Evolutionary conservation across 805 yeast genomes (phyloP).

Genomic region (Myxozyma geophila): DNA sequence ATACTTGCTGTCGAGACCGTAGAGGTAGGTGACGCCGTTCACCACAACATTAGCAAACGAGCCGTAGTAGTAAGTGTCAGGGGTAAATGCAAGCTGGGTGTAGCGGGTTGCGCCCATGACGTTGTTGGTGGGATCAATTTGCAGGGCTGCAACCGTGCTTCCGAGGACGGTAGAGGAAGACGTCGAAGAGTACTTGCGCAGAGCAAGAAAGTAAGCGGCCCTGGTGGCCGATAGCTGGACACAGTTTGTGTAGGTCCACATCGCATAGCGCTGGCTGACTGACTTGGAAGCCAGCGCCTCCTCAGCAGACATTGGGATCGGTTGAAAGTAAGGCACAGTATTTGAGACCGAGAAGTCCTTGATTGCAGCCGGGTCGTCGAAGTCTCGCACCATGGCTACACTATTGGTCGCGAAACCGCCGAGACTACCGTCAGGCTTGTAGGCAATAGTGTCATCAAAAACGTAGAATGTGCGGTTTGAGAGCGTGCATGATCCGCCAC

Average conservation of each 20-base stretch:
- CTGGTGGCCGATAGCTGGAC: slow-evolving; percentile 17
- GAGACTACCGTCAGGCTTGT: slow-evolving; percentile 12
- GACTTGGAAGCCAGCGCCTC: slow-evolving; percentile 9
- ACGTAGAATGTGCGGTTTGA: slow-evolving; percentile 29
- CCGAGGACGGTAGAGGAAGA: slow-evolving; percentile 10
- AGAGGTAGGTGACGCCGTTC: slow-evolving; percentile 29
- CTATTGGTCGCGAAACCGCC: slow-evolving; percentile 17
- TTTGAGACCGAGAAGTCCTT: slow-evolving; percentile 14
- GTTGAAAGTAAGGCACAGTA: slow-evolving; percentile 17
- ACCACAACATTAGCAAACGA: slow-evolving; percentile 32
- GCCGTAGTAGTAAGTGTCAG: slow-evolving; percentile 26
- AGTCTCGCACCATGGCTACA: slow-evolving; percentile 9
- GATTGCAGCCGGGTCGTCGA: slow-evolving; percentile 6
- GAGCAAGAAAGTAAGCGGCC: slow-evolving; percentile 25
- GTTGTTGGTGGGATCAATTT: slow-evolving; percentile 19
- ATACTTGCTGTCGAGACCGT: slow-evolving; percentile 25
- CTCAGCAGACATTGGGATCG: slow-evolving; percentile 23
- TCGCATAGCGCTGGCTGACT: slow-evolving; percentile 17
- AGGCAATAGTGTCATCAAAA: slow-evolving; percentile 26
- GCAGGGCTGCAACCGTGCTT: slow-evolving; percentile 23
- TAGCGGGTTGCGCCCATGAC: slow-evolving; percentile 16
- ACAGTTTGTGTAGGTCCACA: slow-evolving; percentile 34
- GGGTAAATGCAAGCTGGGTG: slow-evolving; percentile 10
- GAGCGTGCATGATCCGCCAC: slow-evolving; percentile 32
- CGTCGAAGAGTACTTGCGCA: slow-evolving; percentile 14